Conservation (phyloP, 257 asterid species). For the Jacaranda mimosifolia region DNA sequence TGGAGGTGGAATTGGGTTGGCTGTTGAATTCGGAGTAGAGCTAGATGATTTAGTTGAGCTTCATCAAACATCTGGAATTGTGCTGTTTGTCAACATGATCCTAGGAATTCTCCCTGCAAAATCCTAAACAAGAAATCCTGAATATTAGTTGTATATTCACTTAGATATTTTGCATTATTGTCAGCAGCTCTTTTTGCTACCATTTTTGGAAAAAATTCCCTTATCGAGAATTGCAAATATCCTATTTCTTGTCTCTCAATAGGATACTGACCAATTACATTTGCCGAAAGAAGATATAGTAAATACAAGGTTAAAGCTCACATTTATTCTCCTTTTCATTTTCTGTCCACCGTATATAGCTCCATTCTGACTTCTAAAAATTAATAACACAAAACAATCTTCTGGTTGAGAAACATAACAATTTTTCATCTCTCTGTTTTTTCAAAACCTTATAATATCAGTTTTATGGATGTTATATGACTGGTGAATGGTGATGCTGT, state of each 20-base stretch:
- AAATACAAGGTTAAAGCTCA: background rate
- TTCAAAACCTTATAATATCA: background rate
- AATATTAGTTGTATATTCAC: background rate
- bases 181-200: slow-evolving; percentile 10
- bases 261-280: background rate
- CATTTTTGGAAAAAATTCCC: background rate
- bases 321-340: background rate
- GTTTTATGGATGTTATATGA: background rate
- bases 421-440: background rate
- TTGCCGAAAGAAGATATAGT: background rate
- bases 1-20: background rate
- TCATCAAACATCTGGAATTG: slow-evolving; percentile 19
- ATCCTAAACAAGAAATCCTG: slow-evolving; percentile 13
- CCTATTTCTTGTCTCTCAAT: background rate
- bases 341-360: background rate
- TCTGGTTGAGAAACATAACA: background rate
- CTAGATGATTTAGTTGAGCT: slow-evolving; percentile 7
- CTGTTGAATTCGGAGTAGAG: background rate
- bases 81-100: background rate
- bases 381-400: background rate
- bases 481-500: background rate
- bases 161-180: background rate
- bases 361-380: background rate
- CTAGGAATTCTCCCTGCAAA: slow-evolving; percentile 10
- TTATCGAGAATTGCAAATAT: slow-evolving; percentile 1